A percentile compares a stretch with the other conserved stretches of the same genome.
phyloP scores from a whole-genome alignment of 345 rosid species.

The Brassica carinata region DNA sequence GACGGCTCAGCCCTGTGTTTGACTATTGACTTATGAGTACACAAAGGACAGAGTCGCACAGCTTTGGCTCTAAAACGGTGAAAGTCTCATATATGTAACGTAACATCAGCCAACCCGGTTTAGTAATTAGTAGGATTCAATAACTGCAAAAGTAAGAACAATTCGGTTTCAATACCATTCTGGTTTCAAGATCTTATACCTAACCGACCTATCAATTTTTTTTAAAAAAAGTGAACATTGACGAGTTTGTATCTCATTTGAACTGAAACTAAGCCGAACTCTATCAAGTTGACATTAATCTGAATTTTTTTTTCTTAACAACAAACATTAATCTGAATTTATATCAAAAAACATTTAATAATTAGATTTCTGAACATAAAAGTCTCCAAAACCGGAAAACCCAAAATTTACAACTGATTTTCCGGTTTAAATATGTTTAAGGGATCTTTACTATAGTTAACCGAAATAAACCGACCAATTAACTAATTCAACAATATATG shows the following conservation, averaged over 20 bases:
- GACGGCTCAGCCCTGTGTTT: background rate
- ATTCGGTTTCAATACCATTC: background rate
- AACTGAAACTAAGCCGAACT: background rate
- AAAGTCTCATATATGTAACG: background rate
- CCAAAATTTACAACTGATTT: too few relatives aligned
- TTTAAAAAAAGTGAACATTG: background rate
- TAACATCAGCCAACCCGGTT: background rate
- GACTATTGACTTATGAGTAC: background rate
- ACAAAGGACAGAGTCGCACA: background rate
- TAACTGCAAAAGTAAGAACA: background rate
- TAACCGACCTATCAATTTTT: background rate
- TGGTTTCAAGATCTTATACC: background rate
- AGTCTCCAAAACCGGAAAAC: too few relatives aligned
- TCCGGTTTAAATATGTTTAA: too few relatives aligned
- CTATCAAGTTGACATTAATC: background rate
- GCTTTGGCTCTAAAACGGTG: background rate
- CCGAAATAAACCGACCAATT: too few relatives aligned
- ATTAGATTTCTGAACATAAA: background rate
- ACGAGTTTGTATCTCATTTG: background rate
- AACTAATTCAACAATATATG: too few relatives aligned
- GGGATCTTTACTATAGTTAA: too few relatives aligned
- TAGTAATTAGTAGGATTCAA: background rate
- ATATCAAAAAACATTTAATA: background rate
- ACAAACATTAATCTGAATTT: background rate
- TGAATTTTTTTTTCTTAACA: too few relatives aligned